phyloP scores from a whole-genome alignment of 2,329 filamentous ascomycete species.

The Fusarium sp. region DNA sequence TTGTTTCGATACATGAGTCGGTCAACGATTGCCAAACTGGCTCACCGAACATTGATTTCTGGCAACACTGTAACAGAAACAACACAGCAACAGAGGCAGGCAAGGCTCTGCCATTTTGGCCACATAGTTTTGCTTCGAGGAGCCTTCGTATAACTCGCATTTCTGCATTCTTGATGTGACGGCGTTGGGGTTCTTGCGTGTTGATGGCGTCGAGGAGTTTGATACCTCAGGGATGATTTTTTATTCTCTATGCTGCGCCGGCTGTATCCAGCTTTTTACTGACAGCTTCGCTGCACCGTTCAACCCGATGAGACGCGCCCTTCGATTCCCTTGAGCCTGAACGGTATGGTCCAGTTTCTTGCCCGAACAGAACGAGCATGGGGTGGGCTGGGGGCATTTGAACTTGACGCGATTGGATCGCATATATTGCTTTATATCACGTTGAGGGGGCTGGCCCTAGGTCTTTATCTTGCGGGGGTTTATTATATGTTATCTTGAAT shows the following conservation, averaged over 20 bases:
- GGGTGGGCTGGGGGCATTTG: slow-evolving; percentile 6
- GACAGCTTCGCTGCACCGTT: slow-evolving; percentile 1
- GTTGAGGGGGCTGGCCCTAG: neutral
- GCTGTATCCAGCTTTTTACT: slow-evolving; percentile 9
- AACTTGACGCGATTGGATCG: slow-evolving; percentile 21
- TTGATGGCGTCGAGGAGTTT: slow-evolving; percentile 50
- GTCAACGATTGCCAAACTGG: neutral
- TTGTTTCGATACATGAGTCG: neutral
- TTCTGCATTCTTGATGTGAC: slow-evolving; percentile 36
- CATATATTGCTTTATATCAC: neutral
- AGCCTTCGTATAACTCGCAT: slow-evolving; percentile 17
- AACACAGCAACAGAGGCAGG: slow-evolving; percentile 1
- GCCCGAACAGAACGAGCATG: neutral
- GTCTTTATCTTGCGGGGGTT: neutral
- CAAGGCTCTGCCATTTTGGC: slow-evolving; percentile 9
- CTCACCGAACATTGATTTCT: neutral
- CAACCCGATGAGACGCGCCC: neutral
- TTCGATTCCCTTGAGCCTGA: neutral
- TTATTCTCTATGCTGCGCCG: slow-evolving; percentile 23
- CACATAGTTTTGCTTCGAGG: slow-evolving; percentile 7
- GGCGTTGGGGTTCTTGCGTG: slow-evolving; percentile 51
- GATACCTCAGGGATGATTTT: slow-evolving; percentile 47
- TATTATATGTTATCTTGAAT: neutral
- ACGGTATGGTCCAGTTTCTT: neutral
- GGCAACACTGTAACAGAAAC: slow-evolving; percentile 1